Evolutionary conservation across 2,329 filamentous ascomycete species (phyloP).

Genomic region (Aspergillus novofumigatus): DNA sequence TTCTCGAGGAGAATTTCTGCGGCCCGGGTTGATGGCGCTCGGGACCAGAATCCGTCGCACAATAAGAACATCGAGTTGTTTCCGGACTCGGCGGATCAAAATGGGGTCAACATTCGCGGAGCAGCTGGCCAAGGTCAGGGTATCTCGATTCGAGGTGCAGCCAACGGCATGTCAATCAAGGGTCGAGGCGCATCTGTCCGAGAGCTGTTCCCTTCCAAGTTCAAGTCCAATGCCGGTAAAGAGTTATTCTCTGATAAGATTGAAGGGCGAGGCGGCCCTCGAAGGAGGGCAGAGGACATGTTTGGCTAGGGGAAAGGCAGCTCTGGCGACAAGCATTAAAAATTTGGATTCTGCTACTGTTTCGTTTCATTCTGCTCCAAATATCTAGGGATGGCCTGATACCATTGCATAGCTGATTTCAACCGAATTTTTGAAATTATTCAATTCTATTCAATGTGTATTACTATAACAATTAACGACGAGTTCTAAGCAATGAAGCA

Average conservation of each 20-base stretch:
- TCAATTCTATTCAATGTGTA: neutral
- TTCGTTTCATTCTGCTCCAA: neutral
- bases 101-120: constrained; percentile 59
- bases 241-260: constrained; percentile 64
- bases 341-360: neutral
- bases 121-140: constrained; percentile 43
- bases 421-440: neutral
- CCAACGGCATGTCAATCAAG: constrained; percentile 62
- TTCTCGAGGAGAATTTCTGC: constrained; percentile 48
- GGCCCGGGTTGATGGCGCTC: constrained; percentile 46
- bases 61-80: constrained; percentile 38
- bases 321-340: neutral
- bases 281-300: constrained; percentile 68
- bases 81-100: constrained; percentile 29
- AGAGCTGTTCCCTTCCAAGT: constrained; percentile 67
- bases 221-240: constrained; percentile 57
- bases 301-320: constrained; percentile 53
- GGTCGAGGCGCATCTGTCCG: constrained; percentile 63
- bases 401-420: neutral
- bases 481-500: neutral
- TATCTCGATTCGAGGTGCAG: constrained; percentile 37
- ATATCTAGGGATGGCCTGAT: neutral
- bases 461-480: neutral
- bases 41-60: constrained; percentile 20
- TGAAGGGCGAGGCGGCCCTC: constrained; percentile 54